A percentile compares a stretch with the other conserved stretches of the same genome.
These are phyloP conservation scores for Ilex asprella DNA, from an alignment of 257 asterid genomes.

Conservation along the genomic window DNA sequence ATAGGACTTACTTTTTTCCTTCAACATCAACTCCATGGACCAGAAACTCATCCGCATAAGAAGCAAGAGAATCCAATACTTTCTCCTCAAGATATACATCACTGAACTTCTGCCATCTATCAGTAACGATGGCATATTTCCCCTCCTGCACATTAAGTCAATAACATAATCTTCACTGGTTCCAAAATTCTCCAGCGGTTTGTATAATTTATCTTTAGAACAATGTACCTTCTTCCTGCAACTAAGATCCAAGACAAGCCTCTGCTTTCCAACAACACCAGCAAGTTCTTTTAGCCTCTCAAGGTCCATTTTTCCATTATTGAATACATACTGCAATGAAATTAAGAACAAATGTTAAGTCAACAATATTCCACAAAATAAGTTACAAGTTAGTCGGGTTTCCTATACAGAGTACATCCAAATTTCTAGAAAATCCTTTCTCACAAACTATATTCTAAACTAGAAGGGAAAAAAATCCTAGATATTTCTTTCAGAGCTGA, in stretches of 20 bases:
- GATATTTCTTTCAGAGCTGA: no score
- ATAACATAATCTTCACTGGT: neutral
- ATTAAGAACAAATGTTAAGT: slow-evolving; percentile 8
- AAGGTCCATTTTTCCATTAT: slow-evolving; percentile 71
- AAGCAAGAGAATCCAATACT: slow-evolving; percentile 61
- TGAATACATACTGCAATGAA: slow-evolving; percentile 72
- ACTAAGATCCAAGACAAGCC: slow-evolving; percentile 91
- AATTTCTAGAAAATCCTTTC: no score
- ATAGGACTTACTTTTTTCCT: slow-evolving; percentile 76
- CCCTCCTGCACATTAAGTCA: slow-evolving; percentile 39
- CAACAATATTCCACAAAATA: no score
- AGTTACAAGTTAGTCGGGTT: no score
- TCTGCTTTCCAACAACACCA: slow-evolving; percentile 58
- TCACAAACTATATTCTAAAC: no score
- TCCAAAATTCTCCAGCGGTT: neutral
- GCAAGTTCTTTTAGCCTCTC: slow-evolving; percentile 79
- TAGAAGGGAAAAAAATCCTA: no score
- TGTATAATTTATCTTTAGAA: slow-evolving; percentile 3
- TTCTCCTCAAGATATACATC: slow-evolving; percentile 68
- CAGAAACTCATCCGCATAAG: slow-evolving; percentile 82
- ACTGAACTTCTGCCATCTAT: slow-evolving; percentile 96
- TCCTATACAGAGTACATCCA: no score
- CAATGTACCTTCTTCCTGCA: slow-evolving; percentile 81
- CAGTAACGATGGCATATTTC: slow-evolving; percentile 79
- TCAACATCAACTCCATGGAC: slow-evolving; percentile 99